Percentiles rank a stretch among this genome's conserved stretches.
phyloP scores from a whole-genome alignment of 805 yeast genomes.

The Ogataea chonburiensis region DNA sequence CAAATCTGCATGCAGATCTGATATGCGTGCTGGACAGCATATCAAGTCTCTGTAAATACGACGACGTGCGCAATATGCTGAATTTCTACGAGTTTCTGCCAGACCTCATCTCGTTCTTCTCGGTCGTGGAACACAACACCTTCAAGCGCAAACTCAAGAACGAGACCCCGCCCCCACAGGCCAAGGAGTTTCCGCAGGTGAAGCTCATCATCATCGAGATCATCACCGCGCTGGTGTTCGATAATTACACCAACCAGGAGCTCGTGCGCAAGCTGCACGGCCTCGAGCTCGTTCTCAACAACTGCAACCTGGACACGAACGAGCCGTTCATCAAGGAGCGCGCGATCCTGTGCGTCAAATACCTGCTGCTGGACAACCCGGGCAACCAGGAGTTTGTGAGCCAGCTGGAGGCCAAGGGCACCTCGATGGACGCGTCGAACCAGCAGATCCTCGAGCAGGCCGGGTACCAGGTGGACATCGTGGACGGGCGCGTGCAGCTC shows the following conservation, averaged over 20 bases:
- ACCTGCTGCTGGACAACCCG: constrained; percentile 59
- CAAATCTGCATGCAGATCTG: constrained; percentile 18
- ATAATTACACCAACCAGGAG: constrained; percentile 62
- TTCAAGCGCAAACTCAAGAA: constrained; percentile 36
- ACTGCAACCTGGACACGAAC: constrained; percentile 81
- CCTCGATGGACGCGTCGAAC: constrained; percentile 57
- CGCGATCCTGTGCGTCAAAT: constrained; percentile 74
- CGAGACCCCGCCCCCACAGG: constrained; percentile 8
- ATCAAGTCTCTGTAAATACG: constrained; percentile 41
- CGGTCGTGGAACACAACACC: constrained; percentile 42
- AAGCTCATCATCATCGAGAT: constrained; percentile 68
- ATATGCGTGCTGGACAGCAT: constrained; percentile 40
- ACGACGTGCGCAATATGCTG: constrained; percentile 41
- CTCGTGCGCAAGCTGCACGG: constrained; percentile 63
- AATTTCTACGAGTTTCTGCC: constrained; percentile 40
- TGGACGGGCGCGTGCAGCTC: constrained; percentile 66
- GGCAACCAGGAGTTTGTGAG: constrained; percentile 78
- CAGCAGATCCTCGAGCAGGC: constrained; percentile 48
- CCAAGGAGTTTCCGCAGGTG: constrained; percentile 54
- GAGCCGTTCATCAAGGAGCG: constrained; percentile 89
- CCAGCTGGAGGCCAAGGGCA: constrained; percentile 69
- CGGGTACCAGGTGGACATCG: constrained; percentile 74
- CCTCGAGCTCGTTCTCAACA: constrained; percentile 67
- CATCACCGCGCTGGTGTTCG: constrained; percentile 54
- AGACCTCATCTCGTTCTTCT: constrained; percentile 37